Percentiles rank a stretch among this genome's conserved stretches.
Evolutionary conservation across 1,284 basidiomycete species (phyloP).

Genomic region (Cystobasidiaceae sp.): DNA sequence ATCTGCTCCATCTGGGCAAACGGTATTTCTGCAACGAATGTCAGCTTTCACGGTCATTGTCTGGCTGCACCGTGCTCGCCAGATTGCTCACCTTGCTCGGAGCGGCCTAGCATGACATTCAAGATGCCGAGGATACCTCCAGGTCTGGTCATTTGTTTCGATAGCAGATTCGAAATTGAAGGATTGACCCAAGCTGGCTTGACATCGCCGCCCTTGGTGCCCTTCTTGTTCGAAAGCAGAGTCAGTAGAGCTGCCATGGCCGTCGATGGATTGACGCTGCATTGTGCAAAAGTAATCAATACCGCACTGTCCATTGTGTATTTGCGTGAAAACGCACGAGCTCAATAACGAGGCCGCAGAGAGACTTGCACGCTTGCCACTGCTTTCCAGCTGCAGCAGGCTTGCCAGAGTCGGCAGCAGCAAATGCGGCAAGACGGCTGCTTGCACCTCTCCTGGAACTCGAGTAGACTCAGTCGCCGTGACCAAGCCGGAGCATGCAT

Average conservation of each 20-base stretch:
- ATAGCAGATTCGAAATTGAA: conserved; percentile 28
- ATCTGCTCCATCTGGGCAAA: conserved; percentile 24
- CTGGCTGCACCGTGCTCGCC: too few relatives aligned
- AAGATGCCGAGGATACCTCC: conserved; percentile 37
- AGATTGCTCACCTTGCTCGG: conserved; percentile 14
- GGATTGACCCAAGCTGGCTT: conserved; percentile 12
- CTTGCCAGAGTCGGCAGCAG: conserved; percentile 12
- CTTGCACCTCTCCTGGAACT: conserved; percentile 9
- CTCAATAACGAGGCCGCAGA: background rate
- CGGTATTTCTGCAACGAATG: background rate
- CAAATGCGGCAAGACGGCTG: conserved; percentile 2
- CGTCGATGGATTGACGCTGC: conserved; percentile 24
- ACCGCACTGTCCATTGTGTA: background rate
- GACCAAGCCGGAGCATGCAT: background rate
- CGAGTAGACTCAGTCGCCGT: background rate
- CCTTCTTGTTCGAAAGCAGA: conserved; percentile 1
- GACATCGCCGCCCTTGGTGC: background rate
- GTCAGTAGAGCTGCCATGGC: conserved; percentile 17
- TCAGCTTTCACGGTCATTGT: too few relatives aligned
- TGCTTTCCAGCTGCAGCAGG: conserved; percentile 3
- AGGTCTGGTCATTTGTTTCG: conserved; percentile 34
- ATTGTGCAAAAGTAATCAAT: background rate
- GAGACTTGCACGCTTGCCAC: background rate
- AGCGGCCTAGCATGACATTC: conserved; percentile 35
- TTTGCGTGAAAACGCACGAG: background rate